Base-by-base conservation (phyloP, 2,329 filamentous ascomycete species). In the Pseudocercospora pini-densiflorae region DNA sequence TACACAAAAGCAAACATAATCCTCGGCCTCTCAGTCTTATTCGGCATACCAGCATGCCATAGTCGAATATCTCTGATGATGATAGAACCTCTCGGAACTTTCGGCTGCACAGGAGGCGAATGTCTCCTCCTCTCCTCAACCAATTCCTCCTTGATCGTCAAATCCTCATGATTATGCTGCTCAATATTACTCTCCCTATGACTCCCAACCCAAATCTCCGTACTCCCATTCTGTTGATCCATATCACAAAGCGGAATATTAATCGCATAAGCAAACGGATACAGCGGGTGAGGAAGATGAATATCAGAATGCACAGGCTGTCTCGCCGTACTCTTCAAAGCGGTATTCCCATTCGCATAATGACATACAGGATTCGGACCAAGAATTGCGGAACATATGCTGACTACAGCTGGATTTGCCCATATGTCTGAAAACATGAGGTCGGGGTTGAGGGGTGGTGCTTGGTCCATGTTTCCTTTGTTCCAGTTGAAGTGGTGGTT, bases 41-140 rank as follows among this genome's bases (percentile, higher is more conserved):
- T 89, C 1, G 87, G 87, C 84, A 88, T 88, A 0, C 87, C 88
- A 0, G 86, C 87, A 73, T 90, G 87, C 87, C 88, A 90, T 5
- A 89, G 81, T 24, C 87, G 78, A 61, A 90, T 75, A 73, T 90
- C 88, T 1, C 88, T 81, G 31, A 90, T 73, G 40, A 89, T 80
- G 23, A 89, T 73, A 45, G 85, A 84, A 0, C 88, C 87, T 70
- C 86, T 87, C 40, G 79, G 79, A 0, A 88, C 81, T 2, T 76
- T 63, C 0, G 86, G 85, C 71, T 88, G 86, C 10, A 81, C 73
- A 0, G 85, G 85, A 5, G 82, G 79, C 6, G 81, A 75, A 1
- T 78, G 70, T 3, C 71, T 63, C 1, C 77, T 66, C 5, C 82
- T 78, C 59, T 78, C 73, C 1, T 79, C 79, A 0, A 87, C 70